phyloP scores from a whole-genome alignment of 495 filamentous ascomycete genomes.

The Talaromyces adpressus region DNA sequence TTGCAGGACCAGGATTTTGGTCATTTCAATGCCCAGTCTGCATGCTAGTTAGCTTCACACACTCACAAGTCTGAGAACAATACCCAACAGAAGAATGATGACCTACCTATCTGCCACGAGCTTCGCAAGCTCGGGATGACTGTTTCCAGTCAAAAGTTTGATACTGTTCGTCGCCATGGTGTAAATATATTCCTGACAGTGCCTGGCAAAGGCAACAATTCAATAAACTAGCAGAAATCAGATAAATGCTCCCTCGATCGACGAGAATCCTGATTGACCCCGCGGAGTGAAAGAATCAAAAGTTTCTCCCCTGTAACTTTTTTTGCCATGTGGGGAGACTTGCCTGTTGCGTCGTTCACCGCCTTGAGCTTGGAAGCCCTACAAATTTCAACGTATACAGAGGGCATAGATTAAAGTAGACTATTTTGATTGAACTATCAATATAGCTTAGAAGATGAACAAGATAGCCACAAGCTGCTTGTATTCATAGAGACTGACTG shows the following conservation, averaged over 20 bases:
- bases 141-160: slow-evolving; percentile 92
- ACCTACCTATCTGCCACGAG: slow-evolving; percentile 83
- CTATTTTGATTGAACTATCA: not conserved
- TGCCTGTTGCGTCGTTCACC: slow-evolving; percentile 6
- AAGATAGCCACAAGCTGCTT: not conserved
- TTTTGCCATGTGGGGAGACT: slow-evolving; percentile 1
- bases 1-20: slow-evolving; percentile 88
- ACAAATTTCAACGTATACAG: not conserved
- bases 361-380: not conserved
- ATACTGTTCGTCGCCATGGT: slow-evolving; percentile 80
- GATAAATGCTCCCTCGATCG: not conserved
- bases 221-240: not conserved
- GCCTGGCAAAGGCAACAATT: slow-evolving; percentile 9
- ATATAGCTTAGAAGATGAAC: not conserved
- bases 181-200: slow-evolving; percentile 3
- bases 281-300: not conserved
- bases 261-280: slow-evolving; percentile 1
- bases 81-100: not conserved
- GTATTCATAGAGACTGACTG: slow-evolving; percentile 15
- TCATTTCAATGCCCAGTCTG: slow-evolving; percentile 88
- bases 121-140: slow-evolving; percentile 85
- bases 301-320: not conserved
- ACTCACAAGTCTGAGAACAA: not conserved
- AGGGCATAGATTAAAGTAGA: not conserved
- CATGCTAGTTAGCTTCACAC: not conserved